Evolutionary conservation across 2,329 filamentous ascomycete genomes (phyloP).

Genomic region (Metarhizium guizhouense): DNA sequence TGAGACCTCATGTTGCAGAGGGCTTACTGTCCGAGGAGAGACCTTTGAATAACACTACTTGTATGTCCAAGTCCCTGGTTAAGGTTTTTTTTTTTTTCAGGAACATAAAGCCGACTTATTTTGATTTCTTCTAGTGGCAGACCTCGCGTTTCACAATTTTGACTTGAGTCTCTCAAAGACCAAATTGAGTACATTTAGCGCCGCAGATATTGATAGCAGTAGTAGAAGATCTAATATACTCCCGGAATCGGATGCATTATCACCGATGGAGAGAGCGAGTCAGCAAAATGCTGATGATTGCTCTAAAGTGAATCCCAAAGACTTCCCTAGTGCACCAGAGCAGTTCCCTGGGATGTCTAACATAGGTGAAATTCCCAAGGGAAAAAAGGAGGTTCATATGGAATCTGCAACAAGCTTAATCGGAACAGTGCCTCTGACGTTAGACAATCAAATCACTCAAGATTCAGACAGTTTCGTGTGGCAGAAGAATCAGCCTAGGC

Average conservation of each 20-base stretch:
- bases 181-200: neutral
- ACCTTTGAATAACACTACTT: neutral
- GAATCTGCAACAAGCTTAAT: neutral
- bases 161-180: neutral
- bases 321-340: neutral
- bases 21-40: neutral
- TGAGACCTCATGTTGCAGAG: constrained; percentile 1
- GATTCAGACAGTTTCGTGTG: neutral
- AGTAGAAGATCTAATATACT: neutral
- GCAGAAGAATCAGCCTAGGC: neutral
- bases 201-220: neutral
- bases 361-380: neutral
- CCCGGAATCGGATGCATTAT: neutral
- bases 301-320: neutral
- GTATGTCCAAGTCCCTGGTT: neutral
- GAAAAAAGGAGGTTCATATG: neutral
- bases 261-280: neutral
- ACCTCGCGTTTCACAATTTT: constrained; percentile 4
- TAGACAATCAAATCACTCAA: neutral
- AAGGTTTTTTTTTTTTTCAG: neutral
- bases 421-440: neutral
- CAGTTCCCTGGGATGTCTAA: neutral
- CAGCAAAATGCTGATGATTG: neutral
- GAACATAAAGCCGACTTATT: neutral
- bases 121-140: neutral